Conservation (phyloP, 148 eudicot genomes). For the Amaranthus hypochondriacus region DNA sequence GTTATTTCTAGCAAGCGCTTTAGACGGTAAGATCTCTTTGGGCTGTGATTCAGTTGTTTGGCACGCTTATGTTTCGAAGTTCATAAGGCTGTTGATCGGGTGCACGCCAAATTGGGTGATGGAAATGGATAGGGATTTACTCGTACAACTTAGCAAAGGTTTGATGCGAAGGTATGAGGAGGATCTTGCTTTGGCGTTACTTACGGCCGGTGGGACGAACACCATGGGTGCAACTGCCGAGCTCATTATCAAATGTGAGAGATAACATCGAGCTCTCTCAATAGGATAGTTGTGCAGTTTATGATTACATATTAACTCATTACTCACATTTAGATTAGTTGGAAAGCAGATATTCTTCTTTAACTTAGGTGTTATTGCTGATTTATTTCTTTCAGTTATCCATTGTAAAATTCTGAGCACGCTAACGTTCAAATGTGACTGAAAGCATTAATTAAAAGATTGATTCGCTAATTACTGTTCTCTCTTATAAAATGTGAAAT, state of each 20-base stretch:
- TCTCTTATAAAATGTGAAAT: too few species aligned
- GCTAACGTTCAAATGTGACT: too few species aligned
- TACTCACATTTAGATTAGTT: neutral
- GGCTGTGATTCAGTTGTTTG: conserved; percentile 70
- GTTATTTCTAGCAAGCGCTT: conserved; percentile 61
- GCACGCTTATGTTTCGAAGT: conserved; percentile 61
- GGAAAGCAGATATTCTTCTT: neutral
- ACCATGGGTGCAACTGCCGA: conserved; percentile 73
- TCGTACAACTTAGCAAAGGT: conserved; percentile 59
- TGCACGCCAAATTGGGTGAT: conserved; percentile 66
- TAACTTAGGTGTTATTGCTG: neutral
- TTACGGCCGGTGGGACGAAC: conserved; percentile 55
- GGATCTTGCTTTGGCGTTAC: conserved; percentile 65
- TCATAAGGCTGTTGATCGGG: conserved; percentile 57
- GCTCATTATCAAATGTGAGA: conserved; percentile 43
- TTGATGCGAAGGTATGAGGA: conserved; percentile 53
- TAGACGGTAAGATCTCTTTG: conserved; percentile 68
- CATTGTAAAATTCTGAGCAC: neutral
- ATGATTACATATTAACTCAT: conserved; percentile 8
- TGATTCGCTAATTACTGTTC: too few species aligned
- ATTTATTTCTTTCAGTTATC: neutral
- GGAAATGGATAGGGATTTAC: conserved; percentile 49
- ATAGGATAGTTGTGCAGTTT: conserved; percentile 21
- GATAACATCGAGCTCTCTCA: neutral
- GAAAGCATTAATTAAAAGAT: too few species aligned